Conservation (phyloP, 148 eudicot genomes). For the Vaccinium macrocarpon region DNA sequence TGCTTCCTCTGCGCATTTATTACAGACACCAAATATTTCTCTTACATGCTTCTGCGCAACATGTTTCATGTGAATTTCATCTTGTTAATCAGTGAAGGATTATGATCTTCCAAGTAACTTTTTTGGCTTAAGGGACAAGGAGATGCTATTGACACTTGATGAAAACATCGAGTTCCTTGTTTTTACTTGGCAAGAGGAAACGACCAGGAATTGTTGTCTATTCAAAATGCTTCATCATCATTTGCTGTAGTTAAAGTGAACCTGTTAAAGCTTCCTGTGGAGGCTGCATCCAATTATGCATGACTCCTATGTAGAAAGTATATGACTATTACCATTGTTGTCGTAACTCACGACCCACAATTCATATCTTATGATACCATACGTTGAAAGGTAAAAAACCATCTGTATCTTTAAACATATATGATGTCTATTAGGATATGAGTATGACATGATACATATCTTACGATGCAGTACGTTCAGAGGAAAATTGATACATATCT, state of each 20-base stretch:
- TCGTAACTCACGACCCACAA: too few relatives aligned
- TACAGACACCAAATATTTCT: neutral
- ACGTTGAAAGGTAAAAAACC: too few relatives aligned
- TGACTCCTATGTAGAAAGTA: neutral
- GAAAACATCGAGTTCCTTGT: neutral
- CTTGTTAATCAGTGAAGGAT: neutral
- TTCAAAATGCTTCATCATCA: neutral
- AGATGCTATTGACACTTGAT: neutral
- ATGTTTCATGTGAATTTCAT: neutral
- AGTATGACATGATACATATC: neutral
- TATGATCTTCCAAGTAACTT: neutral
- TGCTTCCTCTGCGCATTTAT: neutral
- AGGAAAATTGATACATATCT: neutral
- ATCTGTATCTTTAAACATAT: too few relatives aligned
- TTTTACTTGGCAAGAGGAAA: neutral
- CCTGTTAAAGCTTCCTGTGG: neutral
- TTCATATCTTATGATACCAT: too few relatives aligned
- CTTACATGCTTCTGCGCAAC: neutral
- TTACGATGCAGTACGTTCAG: neutral
- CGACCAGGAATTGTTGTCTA: neutral
- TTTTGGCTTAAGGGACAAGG: neutral
- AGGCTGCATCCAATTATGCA: neutral
- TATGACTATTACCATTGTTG: too few relatives aligned
- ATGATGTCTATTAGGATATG: neutral
- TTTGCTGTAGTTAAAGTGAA: neutral